These are phyloP conservation scores for Magnolia sinica DNA, from an alignment of 164 flowering plant species.

Conservation along the genomic window DNA sequence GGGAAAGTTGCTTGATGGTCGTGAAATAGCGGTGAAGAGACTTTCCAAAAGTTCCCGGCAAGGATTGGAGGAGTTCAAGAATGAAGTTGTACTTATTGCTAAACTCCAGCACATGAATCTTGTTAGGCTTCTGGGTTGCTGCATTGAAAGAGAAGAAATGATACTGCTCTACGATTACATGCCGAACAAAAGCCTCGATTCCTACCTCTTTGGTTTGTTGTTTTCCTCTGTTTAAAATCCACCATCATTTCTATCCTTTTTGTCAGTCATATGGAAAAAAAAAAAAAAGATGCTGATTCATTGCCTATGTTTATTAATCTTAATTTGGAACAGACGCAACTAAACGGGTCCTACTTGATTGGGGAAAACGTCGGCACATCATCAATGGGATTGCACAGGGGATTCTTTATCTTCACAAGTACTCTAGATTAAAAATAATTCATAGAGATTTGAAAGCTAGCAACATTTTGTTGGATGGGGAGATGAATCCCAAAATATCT, in stretches of 20 bases:
- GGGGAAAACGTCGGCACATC: conserved; percentile 32
- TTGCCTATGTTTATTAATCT: background rate
- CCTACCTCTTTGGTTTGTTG: conserved; percentile 25
- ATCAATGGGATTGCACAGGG: conserved; percentile 38
- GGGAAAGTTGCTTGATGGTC: conserved; percentile 27
- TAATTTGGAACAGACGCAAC: background rate
- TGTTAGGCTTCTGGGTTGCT: conserved; percentile 43
- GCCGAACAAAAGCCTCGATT: conserved; percentile 35
- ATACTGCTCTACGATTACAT: conserved; percentile 43
- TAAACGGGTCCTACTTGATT: conserved; percentile 10
- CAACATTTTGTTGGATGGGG: conserved; percentile 40
- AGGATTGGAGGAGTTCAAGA: conserved; percentile 41
- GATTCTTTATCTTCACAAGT: conserved; percentile 43
- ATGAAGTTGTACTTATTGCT: conserved; percentile 37
- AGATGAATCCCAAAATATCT: conserved; percentile 48
- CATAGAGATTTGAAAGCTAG: conserved; percentile 52
- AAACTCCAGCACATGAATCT: conserved; percentile 58
- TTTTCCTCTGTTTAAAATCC: no score
- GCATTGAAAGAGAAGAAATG: conserved; percentile 33
- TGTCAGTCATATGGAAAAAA: background rate
- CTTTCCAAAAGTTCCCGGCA: conserved; percentile 32
- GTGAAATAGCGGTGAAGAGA: conserved; percentile 46
- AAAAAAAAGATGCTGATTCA: no score
- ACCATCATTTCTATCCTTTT: background rate
- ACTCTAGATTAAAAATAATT: conserved; percentile 35